phyloP scores from a whole-genome alignment of 2,329 filamentous ascomycete genomes.

The Penicillium sp. region DNA sequence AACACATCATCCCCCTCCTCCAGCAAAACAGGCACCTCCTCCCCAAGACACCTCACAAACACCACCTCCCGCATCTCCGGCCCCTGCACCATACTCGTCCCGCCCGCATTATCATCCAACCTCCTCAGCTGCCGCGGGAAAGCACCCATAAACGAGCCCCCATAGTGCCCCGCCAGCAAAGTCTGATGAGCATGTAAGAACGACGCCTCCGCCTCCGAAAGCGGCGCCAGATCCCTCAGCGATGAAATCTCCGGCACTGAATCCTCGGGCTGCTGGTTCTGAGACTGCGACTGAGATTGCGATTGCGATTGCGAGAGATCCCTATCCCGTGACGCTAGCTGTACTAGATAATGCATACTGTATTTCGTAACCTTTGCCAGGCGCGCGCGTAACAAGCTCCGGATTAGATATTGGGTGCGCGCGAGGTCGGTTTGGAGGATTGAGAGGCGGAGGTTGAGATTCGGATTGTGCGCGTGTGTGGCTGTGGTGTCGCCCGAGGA shows the following conservation, averaged over 20 bases:
- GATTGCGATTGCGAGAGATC: constrained; percentile 20
- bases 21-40: constrained; percentile 50
- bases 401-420: constrained; percentile 86
- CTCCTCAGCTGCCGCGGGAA: constrained; percentile 80
- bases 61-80: constrained; percentile 83
- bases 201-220: constrained; percentile 75
- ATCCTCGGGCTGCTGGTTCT: constrained; percentile 29
- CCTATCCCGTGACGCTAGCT: constrained; percentile 22
- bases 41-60: constrained; percentile 66
- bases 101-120: constrained; percentile 86
- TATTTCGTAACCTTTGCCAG: constrained; percentile 69
- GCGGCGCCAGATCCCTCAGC: constrained; percentile 53
- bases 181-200: constrained; percentile 86
- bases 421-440: constrained; percentile 96
- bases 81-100: constrained; percentile 86
- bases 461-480: constrained; percentile 79
- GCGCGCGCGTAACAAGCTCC: constrained; percentile 79
- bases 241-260: constrained; percentile 34
- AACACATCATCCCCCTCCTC: constrained; percentile 34
- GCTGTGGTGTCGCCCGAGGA: constrained; percentile 43
- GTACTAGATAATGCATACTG: constrained; percentile 53
- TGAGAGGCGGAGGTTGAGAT: constrained; percentile 89
- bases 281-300: constrained; percentile 15
- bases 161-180: constrained; percentile 81
- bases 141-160: constrained; percentile 76